Conservation (phyloP, 371 early-diverging fungal species). For the Apophysomyces ossiformis region DNA sequence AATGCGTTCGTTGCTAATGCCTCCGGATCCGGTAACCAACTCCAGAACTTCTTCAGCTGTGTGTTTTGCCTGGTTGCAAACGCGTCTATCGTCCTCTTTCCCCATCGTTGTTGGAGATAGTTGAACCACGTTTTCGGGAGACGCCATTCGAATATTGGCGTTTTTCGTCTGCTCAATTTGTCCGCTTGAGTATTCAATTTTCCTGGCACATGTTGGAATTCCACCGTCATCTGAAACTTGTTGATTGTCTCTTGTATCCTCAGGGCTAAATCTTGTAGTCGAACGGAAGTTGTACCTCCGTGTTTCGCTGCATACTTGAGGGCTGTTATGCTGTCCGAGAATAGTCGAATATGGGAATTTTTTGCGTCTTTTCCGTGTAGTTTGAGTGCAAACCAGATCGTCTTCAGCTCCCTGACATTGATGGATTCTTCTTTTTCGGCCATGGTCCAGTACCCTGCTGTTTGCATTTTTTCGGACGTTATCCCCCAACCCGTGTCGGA, state of each 20-base stretch:
- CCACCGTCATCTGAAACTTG: conserved; percentile 1
- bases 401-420: conserved; percentile 29
- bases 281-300: conserved; percentile 22
- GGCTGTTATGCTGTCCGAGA: conserved; percentile 27
- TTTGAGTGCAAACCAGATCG: conserved; percentile 21
- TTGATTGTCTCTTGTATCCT: conserved; percentile 6
- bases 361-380: conserved; percentile 16
- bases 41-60: conserved; percentile 27
- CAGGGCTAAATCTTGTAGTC: conserved; percentile 13
- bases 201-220: conserved; percentile 24
- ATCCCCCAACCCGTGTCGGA: conserved; percentile 19
- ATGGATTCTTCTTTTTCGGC: conserved; percentile 22
- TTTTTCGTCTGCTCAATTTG: conserved; percentile 16
- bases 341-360: conserved; percentile 15
- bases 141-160: conserved; percentile 18
- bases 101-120: conserved; percentile 6
- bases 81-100: conserved; percentile 27
- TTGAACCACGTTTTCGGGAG: conserved; percentile 13
- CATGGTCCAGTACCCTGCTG: conserved; percentile 21
- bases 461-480: background rate
- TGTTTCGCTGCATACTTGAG: conserved; percentile 24
- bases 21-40: conserved; percentile 24
- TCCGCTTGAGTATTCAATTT: conserved; percentile 20
- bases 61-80: conserved; percentile 32
- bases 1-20: conserved; percentile 35